Base-by-base conservation (phyloP, 345 rosid genomes). In the Hypericum perforatum region DNA sequence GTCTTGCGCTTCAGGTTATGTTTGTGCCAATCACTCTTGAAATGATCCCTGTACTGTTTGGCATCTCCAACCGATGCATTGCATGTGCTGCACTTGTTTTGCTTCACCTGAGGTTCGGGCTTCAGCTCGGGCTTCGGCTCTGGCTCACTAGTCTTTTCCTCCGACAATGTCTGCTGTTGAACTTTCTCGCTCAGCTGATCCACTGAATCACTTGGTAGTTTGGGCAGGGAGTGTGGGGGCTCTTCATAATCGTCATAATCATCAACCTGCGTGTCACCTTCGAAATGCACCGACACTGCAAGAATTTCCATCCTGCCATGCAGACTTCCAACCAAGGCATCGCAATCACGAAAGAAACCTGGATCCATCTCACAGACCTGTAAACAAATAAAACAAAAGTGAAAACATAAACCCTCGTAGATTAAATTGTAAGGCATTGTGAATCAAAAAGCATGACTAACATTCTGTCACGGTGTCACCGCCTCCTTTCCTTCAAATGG, bases 1-100 rank as follows among this genome's bases (percentile, higher is more conserved):
- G 94, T 88, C 76, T 92, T 92, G 42, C 95, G 90, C 73, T 71
- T 88, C 58, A 92, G 62, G 65, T 92, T 92, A 60, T 92, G 97
- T 72, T 82, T 92, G 77, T 88, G 98, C 98, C 97, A 92, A 5
- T 85, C 94, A 22, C 85, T 92, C 85, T 85, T 88, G 53, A 78
- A 92, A 60, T 92, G 98, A 38, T 83, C 89, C 65, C 98, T 84
- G 37, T 83, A 88, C 67, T 77, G 76, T 70, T 83, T 85, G 58
- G 94, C 67, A 45, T 85, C 90, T 22, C 94, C 97, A 29, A 85
- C 75, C 16, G 71, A 56, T 1, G 91, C 78, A 69, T 85, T 72
- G 76, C 96, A 92, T 13, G 89, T 92, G 70, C 82, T 80, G 72
- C 98, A 92, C 74, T 70, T 82, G 49, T 73, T 81, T 61, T 72